Evolutionary conservation across 2,329 filamentous ascomycete species (phyloP).

Genomic region (Colletotrichum destructivum): DNA sequence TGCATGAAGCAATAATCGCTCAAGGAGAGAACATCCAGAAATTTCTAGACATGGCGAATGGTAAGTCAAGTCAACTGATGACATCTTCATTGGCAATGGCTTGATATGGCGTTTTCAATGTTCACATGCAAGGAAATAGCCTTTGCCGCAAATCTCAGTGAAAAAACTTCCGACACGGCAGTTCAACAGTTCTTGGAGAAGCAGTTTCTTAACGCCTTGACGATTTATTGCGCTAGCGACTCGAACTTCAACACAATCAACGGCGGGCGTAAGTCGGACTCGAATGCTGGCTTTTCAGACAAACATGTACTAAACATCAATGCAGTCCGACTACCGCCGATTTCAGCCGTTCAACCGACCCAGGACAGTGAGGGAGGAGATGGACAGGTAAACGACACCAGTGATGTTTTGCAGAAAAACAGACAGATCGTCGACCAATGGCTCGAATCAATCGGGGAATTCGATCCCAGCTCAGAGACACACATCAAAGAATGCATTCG

Average conservation of each 20-base stretch:
- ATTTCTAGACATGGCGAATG: not conserved
- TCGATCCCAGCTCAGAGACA: not conserved
- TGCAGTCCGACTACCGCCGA: not conserved
- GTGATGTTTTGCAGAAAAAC: not conserved
- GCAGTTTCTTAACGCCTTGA: not conserved
- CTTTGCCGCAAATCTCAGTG: not conserved
- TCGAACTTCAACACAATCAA: not conserved
- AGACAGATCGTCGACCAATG: not conserved
- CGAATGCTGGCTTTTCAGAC: no score
- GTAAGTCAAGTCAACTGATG: not conserved
- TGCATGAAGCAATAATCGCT: not conserved
- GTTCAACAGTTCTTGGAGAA: not conserved
- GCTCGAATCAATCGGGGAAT: not conserved
- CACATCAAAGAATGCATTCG: not conserved
- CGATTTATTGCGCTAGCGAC: not conserved
- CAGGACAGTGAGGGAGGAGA: no score
- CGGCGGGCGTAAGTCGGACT: not conserved
- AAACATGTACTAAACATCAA: not conserved
- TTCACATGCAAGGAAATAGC: not conserved
- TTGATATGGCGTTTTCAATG: not conserved
- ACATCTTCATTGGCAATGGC: not conserved
- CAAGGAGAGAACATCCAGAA: not conserved
- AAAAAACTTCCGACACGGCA: not conserved
- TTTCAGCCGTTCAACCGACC: not conserved
- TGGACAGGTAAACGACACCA: not conserved